Evolutionary conservation across 2,329 filamentous ascomycete species (phyloP).

Genomic region (Claviceps paspali): DNA sequence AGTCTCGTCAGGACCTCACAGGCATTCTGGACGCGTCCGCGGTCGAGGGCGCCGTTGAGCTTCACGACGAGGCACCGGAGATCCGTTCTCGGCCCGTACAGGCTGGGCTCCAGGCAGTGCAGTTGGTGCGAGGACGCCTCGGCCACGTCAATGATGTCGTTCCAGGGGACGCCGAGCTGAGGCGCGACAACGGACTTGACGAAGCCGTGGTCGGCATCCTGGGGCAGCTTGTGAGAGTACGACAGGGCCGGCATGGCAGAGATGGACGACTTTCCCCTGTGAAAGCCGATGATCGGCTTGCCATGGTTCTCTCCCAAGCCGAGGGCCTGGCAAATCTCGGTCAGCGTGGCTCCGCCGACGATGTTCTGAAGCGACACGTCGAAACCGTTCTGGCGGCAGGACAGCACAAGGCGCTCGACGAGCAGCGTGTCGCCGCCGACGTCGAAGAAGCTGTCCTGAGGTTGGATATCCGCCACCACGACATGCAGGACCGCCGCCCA

Average conservation of each 20-base stretch:
- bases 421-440: slow-evolving; percentile 31
- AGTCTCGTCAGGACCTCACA: slow-evolving; percentile 27
- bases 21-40: slow-evolving; percentile 28
- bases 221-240: slow-evolving; percentile 4
- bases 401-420: slow-evolving; percentile 27
- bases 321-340: slow-evolving; percentile 27
- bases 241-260: slow-evolving; percentile 4
- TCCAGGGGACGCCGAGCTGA: slow-evolving; percentile 25
- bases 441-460: slow-evolving; percentile 28
- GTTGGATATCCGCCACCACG: slow-evolving; percentile 23
- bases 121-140: slow-evolving; percentile 34
- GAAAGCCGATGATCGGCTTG: not conserved
- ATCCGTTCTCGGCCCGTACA: slow-evolving; percentile 28
- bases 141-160: slow-evolving; percentile 30
- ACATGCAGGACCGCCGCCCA: slow-evolving; percentile 30
- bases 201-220: slow-evolving; percentile 17
- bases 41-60: slow-evolving; percentile 27
- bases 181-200: slow-evolving; percentile 26
- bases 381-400: slow-evolving; percentile 28
- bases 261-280: slow-evolving; percentile 1
- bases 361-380: slow-evolving; percentile 27
- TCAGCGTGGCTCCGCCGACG: slow-evolving; percentile 24
- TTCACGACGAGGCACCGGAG: slow-evolving; percentile 33
- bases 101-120: slow-evolving; percentile 30
- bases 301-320: slow-evolving; percentile 6